Conservation (phyloP, 2,329 filamentous ascomycete species). For the Botryosphaeria dothidea region DNA sequence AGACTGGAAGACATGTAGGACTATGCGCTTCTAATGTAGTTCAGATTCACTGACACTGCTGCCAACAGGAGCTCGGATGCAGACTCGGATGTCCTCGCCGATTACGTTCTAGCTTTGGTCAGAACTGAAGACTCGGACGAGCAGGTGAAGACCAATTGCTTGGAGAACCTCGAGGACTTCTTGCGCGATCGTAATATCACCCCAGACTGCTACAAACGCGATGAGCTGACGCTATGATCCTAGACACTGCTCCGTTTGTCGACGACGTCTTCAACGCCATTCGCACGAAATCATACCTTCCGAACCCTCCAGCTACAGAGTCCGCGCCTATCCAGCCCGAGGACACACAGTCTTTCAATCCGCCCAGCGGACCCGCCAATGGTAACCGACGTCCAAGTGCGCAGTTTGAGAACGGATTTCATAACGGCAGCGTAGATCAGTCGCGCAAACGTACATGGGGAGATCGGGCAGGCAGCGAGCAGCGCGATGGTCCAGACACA, state of each 20-base stretch:
- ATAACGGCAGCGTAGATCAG: constrained; percentile 28
- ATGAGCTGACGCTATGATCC: background rate
- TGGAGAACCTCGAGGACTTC: constrained; percentile 74
- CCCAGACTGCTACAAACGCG: background rate
- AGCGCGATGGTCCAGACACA: constrained; percentile 41
- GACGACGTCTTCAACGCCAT: constrained; percentile 70
- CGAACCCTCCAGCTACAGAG: constrained; percentile 26
- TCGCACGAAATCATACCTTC: constrained; percentile 51
- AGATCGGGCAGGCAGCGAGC: constrained; percentile 53
- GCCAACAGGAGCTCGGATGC: constrained; percentile 69
- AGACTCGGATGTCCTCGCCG: constrained; percentile 78
- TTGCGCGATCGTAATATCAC: constrained; percentile 61
- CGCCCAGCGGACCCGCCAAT: constrained; percentile 25
- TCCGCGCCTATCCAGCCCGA: constrained; percentile 28
- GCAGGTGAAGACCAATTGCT: constrained; percentile 67
- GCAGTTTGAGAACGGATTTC: constrained; percentile 20
- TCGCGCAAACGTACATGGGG: constrained; percentile 59
- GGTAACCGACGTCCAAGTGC: constrained; percentile 24
- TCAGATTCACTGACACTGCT: background rate
- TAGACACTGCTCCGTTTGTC: constrained; percentile 65
- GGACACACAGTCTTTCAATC: constrained; percentile 29
- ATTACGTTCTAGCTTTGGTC: constrained; percentile 79
- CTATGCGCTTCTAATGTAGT: background rate
- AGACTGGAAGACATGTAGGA: constrained; percentile 73
- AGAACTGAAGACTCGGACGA: constrained; percentile 66